Evolutionary conservation across 352 stramenopile genomes (phyloP), one percentile per base, ranked within the genome.

Genomic region (Phytopythium aichiense): DNA sequence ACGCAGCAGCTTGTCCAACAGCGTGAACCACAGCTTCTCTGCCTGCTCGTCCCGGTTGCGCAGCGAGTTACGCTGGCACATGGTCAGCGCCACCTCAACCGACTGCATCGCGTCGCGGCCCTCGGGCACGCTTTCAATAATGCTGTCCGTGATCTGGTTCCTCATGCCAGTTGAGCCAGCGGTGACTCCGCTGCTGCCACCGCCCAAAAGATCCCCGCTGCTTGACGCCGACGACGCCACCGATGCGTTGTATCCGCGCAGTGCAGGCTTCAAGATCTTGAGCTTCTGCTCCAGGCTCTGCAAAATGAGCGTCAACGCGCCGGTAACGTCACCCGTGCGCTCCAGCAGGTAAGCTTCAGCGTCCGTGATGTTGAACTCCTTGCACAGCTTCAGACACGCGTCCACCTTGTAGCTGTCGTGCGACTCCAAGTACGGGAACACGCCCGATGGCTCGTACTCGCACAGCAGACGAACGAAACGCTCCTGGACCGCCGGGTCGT

Each of bases 1-100:
- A 63, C 96, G 91, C 57, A 98, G 75, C 18, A 98, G 68, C 65
- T 95, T 88, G 73, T 98, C 95, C 30, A 98, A 68, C 28, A 98
- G 77, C 59, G 94, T 97, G 65, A 98, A 98, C 93, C 93, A 98
- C 13, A 98, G 77, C 58, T 98, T 95, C 63, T 96, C 92, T 7
- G 92, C 92, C 57, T 98, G 91, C 13, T 94, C 86, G 53, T 94
- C 84, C 35, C 75, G 81, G 64, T 94, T 92, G 38, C 84, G 81
- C 43, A 89, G 74, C 28, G 81, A 91, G 69, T 98, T 98, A 46
- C 95, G 87, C 72, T 98, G 91, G 66, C 95, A 98, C 64, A 98
- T 88, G 48, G 94, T 93, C 33, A 98, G 68, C 16, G 89, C 88
- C 33, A 97, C 91, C 40, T 95, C 79, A 1, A 98, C 72, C 40